These are phyloP conservation scores for Pseudonitzschia delicatissima DNA, from an alignment of 108 stramenopile genomes.

Conservation along the genomic window DNA sequence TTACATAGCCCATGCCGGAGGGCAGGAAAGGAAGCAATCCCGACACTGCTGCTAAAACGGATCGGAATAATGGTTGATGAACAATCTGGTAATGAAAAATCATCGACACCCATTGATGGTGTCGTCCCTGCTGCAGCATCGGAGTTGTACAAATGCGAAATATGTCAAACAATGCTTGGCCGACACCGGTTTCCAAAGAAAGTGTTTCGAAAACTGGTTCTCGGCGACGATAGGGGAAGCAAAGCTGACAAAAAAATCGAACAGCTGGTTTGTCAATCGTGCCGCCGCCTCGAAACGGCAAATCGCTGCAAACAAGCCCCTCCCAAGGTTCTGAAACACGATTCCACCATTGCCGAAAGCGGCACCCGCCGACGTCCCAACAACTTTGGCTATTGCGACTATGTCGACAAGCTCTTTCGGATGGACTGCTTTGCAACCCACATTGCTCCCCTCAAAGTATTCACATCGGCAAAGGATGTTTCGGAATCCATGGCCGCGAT, in stretches of 20 bases:
- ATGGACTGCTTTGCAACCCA: conserved; percentile 44
- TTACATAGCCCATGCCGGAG: too few species aligned
- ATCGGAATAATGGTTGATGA: too few species aligned
- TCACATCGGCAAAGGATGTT: conserved; percentile 42
- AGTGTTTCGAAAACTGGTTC: background rate
- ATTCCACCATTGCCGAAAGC: conserved; percentile 14
- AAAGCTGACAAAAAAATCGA: background rate
- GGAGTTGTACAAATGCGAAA: background rate
- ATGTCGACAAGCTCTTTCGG: conserved; percentile 41
- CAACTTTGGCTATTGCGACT: conserved; percentile 52
- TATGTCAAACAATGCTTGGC: background rate
- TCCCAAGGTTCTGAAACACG: background rate
- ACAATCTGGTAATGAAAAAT: too few species aligned
- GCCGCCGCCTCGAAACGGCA: conserved; percentile 5
- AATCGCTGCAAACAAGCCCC: conserved; percentile 19
- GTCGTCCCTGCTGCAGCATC: too few species aligned
- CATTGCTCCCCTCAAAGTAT: conserved; percentile 32
- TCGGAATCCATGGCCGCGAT: conserved; percentile 52
- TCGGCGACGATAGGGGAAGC: background rate
- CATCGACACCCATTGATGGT: too few species aligned
- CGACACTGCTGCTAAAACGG: too few species aligned
- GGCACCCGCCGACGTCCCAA: conserved; percentile 40
- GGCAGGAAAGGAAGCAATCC: too few species aligned
- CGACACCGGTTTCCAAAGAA: conserved; percentile 8
- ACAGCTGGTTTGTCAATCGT: background rate